Conservation (phyloP, 2,329 filamentous ascomycete species). For the Colletotrichum eleusines region DNA sequence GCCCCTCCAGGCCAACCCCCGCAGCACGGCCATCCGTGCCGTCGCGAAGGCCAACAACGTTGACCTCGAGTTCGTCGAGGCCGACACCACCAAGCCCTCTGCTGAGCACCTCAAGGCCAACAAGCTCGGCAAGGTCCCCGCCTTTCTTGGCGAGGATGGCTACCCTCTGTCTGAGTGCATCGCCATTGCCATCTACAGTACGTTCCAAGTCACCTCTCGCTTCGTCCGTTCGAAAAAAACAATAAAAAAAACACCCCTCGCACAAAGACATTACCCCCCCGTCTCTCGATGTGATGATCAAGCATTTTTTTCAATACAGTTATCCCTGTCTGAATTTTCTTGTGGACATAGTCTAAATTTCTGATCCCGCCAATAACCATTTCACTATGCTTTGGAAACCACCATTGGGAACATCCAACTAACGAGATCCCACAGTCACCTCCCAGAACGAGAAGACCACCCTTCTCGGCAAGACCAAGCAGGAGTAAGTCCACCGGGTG, state of each 20-base stretch:
- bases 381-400: slow-evolving; percentile 43
- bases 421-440: slow-evolving; percentile 74
- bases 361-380: slow-evolving; percentile 65
- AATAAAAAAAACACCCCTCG: slow-evolving; percentile 11
- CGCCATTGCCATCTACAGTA: slow-evolving; percentile 98
- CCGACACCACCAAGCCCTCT: slow-evolving; percentile 73
- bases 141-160: slow-evolving; percentile 93
- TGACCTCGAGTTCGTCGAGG: slow-evolving; percentile 87
- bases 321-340: slow-evolving; percentile 92
- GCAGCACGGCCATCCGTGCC: slow-evolving; percentile 87
- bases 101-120: slow-evolving; percentile 87
- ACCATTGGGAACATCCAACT: slow-evolving; percentile 44
- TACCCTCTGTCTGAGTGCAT: slow-evolving; percentile 90
- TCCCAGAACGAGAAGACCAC: slow-evolving; percentile 99
- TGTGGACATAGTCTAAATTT: slow-evolving; percentile 94
- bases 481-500: slow-evolving; percentile 75
- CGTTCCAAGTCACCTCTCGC: slow-evolving; percentile 57
- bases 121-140: slow-evolving; percentile 90
- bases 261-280: slow-evolving; percentile 24
- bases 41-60: slow-evolving; percentile 98
- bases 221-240: slow-evolving; percentile 21
- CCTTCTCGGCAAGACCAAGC: slow-evolving; percentile 99
- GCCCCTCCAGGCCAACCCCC: slow-evolving; percentile 80
- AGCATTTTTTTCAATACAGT: slow-evolving; percentile 84
- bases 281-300: slow-evolving; percentile 72